These are phyloP conservation scores for Cladosporium sp. DNA, from an alignment of 2,329 filamentous ascomycete species.

Conservation along the genomic window DNA sequence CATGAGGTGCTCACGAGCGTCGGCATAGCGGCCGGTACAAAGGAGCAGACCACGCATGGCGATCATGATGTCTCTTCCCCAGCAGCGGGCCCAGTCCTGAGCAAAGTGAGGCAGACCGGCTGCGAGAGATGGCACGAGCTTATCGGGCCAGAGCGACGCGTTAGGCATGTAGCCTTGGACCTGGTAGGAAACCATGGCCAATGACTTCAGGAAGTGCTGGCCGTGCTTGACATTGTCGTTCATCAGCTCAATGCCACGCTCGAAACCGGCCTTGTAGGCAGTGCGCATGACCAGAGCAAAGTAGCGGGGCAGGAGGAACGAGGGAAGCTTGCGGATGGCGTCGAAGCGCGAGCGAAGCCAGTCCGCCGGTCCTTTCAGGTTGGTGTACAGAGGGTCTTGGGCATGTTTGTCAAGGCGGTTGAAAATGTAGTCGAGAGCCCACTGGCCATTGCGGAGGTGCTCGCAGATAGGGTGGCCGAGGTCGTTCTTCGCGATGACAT, in stretches of 20 bases:
- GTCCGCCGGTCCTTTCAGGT: constrained; percentile 58
- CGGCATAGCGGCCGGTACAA: constrained; percentile 77
- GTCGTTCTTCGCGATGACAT: constrained; percentile 81
- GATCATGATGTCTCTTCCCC: constrained; percentile 97
- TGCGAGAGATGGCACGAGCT: constrained; percentile 77
- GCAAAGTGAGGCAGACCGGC: constrained; percentile 93
- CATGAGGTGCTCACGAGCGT: constrained; percentile 88
- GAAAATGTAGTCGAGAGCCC: constrained; percentile 84
- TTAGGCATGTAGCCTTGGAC: constrained; percentile 85
- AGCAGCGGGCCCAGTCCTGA: constrained; percentile 89
- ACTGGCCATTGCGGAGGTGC: constrained; percentile 83
- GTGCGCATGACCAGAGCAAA: constrained; percentile 86
- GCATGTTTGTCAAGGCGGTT: constrained; percentile 66
- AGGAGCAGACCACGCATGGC: constrained; percentile 87
- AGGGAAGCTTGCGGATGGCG: constrained; percentile 76
- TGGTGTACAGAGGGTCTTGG: constrained; percentile 51
- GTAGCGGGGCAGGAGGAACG: constrained; percentile 84
- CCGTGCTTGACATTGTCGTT: constrained; percentile 68
- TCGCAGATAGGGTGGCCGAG: constrained; percentile 90
- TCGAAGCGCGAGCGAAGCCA: constrained; percentile 86
- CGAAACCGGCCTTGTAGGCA: constrained; percentile 76
- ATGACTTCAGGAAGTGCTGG: constrained; percentile 80
- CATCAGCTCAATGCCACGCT: constrained; percentile 73
- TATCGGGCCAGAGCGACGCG: constrained; percentile 81
- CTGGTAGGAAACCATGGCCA: constrained; percentile 88